Evolutionary conservation across 352 stramenopile genomes (phyloP), one percentile per base, ranked within the genome.

Genomic region (Blastocystis sp.): DNA sequence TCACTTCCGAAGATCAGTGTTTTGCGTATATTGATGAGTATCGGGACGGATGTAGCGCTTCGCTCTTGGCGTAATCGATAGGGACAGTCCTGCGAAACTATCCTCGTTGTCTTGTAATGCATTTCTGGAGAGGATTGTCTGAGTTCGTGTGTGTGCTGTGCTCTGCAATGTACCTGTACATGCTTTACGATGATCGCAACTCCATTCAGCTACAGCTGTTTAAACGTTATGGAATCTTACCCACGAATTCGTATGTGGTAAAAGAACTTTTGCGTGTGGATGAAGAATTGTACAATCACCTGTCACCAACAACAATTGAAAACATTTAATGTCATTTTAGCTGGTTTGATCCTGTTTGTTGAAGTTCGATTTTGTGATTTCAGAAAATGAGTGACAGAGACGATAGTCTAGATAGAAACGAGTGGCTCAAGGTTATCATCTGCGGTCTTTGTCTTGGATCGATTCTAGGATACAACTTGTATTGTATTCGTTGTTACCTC

Each of bases 91-190:
- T 85, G 3, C 73, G 73, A 13, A 85, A 85, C 56, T 85, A 85
- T 69, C 73, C 73, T 66, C 73, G 73, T 66, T 85, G 73, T 45
- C 73, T 24, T n/a, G 73, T 85, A 8, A 85, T 85, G 73, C 73
- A 85, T 45, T 85, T 85, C 47, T 85, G 73, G 73, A 64, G 73
- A 24, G 73, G 73, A 39, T 66, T 85, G 39, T 39, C 54, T 9
- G 73, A 85, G 50, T 85, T 39, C n/a, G 53, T 85, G 9, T 16
- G 43, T 69, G 73, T 85, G 0, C 24, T 68, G 9, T 37, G 26
- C 73, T 85, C 54, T 24, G 73, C 73, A 20, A 53, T 66, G 73
- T 85, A 85, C 53, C 37, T 85, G 11, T 62, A 65, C 56, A 47
- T 39, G 53, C 30, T 85, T 26, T 85, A 85, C 34, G 59, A 66